A percentile compares a stretch with the other conserved stretches of the same genome.
Evolutionary conservation across 768 basidiomycete species (phyloP).

Genomic region (Sarcodon aspratus): DNA sequence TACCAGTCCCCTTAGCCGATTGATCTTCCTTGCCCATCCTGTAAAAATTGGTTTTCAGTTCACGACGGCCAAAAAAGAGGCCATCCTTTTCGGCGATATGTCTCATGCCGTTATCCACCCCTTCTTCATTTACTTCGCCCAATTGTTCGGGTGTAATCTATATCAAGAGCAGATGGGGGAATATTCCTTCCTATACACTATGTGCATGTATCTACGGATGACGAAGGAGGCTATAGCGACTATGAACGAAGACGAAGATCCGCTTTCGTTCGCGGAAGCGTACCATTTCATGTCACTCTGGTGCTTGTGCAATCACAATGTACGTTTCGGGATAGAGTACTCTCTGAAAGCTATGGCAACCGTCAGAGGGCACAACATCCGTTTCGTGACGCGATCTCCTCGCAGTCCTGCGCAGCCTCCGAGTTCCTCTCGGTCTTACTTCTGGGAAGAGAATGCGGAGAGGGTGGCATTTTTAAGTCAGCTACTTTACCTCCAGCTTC

Average conservation of each 20-base stretch:
- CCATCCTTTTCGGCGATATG: slow-evolving; percentile 12
- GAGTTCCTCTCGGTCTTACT: no score
- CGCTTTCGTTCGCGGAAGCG: no score
- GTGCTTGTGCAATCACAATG: background rate
- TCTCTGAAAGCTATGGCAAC: background rate
- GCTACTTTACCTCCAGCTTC: no score
- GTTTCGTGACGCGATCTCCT: no score
- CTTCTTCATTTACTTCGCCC: slow-evolving; percentile 11
- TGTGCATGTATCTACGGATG: no score
- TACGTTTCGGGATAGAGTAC: background rate
- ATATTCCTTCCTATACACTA: no score
- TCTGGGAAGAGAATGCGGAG: no score
- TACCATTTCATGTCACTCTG: no score
- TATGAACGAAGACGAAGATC: no score
- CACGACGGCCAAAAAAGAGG: slow-evolving; percentile 9
- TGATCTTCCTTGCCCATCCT: slow-evolving; percentile 11
- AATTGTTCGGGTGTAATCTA: slow-evolving; percentile 11
- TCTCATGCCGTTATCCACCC: slow-evolving; percentile 11
- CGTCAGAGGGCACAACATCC: background rate
- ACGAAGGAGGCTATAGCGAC: no score
- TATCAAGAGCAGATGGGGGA: slow-evolving; percentile 14
- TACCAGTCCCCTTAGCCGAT: slow-evolving; percentile 9
- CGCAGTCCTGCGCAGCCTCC: no score
- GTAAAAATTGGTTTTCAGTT: slow-evolving; percentile 12
- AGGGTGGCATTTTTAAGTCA: no score